These are phyloP conservation scores for Calonectria pseudoreteaudii DNA, from an alignment of 2,329 filamentous ascomycete genomes.

Conservation along the genomic window DNA sequence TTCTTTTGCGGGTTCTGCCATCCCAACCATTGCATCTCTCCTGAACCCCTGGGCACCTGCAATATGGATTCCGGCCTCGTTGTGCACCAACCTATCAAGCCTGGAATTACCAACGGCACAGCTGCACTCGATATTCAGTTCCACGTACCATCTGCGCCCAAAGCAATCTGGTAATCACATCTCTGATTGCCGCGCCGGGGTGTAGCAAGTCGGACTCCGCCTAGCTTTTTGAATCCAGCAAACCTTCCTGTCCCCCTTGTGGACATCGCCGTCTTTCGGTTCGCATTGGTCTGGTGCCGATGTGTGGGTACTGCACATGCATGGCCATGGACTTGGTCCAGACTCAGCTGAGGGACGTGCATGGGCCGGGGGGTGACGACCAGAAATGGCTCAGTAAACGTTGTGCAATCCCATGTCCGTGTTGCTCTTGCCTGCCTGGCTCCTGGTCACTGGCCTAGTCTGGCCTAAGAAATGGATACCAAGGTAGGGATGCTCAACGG, in stretches of 20 bases:
- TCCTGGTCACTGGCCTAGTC: constrained; percentile 11
- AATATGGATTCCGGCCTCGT: background rate
- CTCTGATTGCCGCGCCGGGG: background rate
- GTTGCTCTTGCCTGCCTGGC: constrained; percentile 18
- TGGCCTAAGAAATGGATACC: background rate
- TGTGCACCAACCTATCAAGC: background rate
- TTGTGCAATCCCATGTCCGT: background rate
- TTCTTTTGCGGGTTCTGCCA: background rate
- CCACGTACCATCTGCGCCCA: background rate
- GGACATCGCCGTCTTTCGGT: constrained; percentile 26
- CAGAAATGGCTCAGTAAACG: constrained; percentile 33
- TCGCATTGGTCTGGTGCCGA: constrained; percentile 28
- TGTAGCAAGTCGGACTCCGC: constrained; percentile 2
- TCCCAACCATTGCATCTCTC: background rate
- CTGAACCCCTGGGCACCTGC: background rate
- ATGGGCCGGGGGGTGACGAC: constrained; percentile 32
- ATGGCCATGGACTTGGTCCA: constrained; percentile 34
- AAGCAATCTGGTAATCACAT: background rate
- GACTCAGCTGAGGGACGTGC: constrained; percentile 43
- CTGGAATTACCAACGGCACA: background rate
- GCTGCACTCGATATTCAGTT: constrained; percentile 4
- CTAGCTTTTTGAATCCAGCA: constrained; percentile 25
- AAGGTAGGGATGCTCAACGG: background rate
- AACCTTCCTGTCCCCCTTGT: constrained; percentile 25
- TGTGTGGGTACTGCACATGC: constrained; percentile 26